These are phyloP conservation scores for Microthyrium microscopicum DNA, from an alignment of 2,329 filamentous ascomycete species.

Conservation along the genomic window DNA sequence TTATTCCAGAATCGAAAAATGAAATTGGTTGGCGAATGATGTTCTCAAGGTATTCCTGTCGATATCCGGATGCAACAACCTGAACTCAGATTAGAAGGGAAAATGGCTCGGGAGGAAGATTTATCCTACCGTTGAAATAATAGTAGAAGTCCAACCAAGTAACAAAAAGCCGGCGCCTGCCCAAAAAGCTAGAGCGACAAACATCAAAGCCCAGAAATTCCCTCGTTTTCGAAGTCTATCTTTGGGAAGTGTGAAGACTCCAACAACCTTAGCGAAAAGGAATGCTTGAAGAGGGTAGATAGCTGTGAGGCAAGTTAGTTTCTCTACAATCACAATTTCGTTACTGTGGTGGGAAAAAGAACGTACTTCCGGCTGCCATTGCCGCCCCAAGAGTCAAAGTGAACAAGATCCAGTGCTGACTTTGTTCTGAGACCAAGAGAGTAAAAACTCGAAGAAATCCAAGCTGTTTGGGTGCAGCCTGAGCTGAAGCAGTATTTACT, in stretches of 20 bases:
- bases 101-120: slow-evolving; percentile 10
- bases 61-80: slow-evolving; percentile 35
- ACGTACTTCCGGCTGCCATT: slow-evolving; percentile 15
- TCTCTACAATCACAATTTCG: not conserved
- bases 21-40: slow-evolving; percentile 41
- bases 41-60: slow-evolving; percentile 43
- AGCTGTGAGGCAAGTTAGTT: slow-evolving; percentile 10
- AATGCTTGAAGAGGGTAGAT: slow-evolving; percentile 23
- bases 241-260: slow-evolving; percentile 19
- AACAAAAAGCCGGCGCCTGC: slow-evolving; percentile 37
- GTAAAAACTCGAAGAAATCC: slow-evolving; percentile 18
- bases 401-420: slow-evolving; percentile 19
- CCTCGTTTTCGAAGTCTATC: slow-evolving; percentile 17
- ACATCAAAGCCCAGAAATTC: slow-evolving; percentile 51
- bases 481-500: too few relatives aligned
- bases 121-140: slow-evolving; percentile 16
- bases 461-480: slow-evolving; percentile 12
- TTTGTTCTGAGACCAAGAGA: slow-evolving; percentile 18
- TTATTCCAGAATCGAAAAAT: slow-evolving; percentile 44
- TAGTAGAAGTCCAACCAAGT: slow-evolving; percentile 19
- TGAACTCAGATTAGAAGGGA: slow-evolving; percentile 11
- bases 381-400: slow-evolving; percentile 15
- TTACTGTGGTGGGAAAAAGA: too few relatives aligned
- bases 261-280: slow-evolving; percentile 21
- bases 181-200: slow-evolving; percentile 39